Evolutionary conservation across 139 green algal species (phyloP), one percentile per base, ranked within the genome.

Genomic region (Nannochloris sp.): DNA sequence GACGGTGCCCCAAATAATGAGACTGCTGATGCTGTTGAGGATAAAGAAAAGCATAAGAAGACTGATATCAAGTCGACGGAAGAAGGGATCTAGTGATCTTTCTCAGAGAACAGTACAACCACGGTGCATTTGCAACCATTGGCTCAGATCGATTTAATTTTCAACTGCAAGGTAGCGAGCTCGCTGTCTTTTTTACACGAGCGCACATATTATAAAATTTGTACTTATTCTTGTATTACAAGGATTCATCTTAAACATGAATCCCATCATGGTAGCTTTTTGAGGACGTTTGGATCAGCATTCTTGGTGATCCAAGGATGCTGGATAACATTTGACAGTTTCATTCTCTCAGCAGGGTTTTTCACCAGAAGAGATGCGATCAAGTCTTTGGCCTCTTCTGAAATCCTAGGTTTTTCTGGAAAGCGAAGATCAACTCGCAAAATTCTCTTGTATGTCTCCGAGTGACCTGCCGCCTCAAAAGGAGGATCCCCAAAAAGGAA

Each of bases 401-500:
- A 82, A 28, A 93, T 68, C 3, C 51, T 46, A 0, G 79, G 73
- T 5, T 63, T 28, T n/a, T 64, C 56, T 4, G 91, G 91, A 60
- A 94, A 98, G 33, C 74, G 75, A 1, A 96, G 73, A 80, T 96
- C 89, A 48, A 97, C 89, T 1, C 71, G 67, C n/a, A 93, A 70
- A 55, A 98, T 98, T 63, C 85, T 79, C 53, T 80, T 78, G 72
- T 90, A 91, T 14, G 85, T 93, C 36, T 87, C 70, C 40, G 68
- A 76, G 73, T 98, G 88, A 23, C 86, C 86, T 17, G 83, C 74
- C 1, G 91, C 87, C 71, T 97, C 90, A 83, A 99, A 99, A 44
- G 93, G 93, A 4, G 93, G 86, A 12, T 65, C 26, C 26, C 93
- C 93, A 45, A 82, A 89, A 49, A 99, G 74, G 72, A 99, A 98